Percentiles rank a stretch among this genome's conserved stretches.
These are phyloP conservation scores for Phytophthora nicotianae DNA, from an alignment of 352 stramenopile species.

Conservation along the genomic window DNA sequence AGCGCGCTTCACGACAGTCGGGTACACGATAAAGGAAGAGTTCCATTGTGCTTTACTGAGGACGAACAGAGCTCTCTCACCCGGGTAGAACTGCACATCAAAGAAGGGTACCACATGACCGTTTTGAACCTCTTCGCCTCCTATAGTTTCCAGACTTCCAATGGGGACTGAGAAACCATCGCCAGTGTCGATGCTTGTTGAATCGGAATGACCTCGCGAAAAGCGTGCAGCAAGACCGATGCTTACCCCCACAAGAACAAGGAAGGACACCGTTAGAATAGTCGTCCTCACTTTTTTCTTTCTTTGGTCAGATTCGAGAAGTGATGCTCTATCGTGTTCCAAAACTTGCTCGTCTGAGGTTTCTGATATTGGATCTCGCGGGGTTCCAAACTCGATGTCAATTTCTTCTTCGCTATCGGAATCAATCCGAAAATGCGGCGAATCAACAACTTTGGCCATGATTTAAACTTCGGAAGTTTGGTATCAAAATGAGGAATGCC, in stretches of 20 bases:
- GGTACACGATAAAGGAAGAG: constrained; percentile 72
- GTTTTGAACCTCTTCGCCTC: constrained; percentile 26
- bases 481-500: constrained; percentile 19
- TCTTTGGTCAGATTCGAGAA: constrained; percentile 17
- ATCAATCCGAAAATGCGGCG: constrained; percentile 20
- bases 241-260: constrained; percentile 34
- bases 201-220: constrained; percentile 13
- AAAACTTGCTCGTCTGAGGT: constrained; percentile 11
- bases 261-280: constrained; percentile 22
- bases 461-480: no score
- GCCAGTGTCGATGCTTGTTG: constrained; percentile 1
- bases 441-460: constrained; percentile 36
- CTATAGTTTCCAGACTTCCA: constrained; percentile 34
- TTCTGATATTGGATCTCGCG: constrained; percentile 1
- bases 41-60: constrained; percentile 67
- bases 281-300: constrained; percentile 13
- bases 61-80: constrained; percentile 47
- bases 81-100: constrained; percentile 38
- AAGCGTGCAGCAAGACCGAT: constrained; percentile 33
- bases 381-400: constrained; percentile 35
- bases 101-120: constrained; percentile 41
- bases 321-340: constrained; percentile 22
- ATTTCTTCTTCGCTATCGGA: constrained; percentile 38
- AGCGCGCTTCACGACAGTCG: constrained; percentile 65
- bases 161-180: constrained; percentile 17